Evolutionary conservation across 768 basidiomycete genomes (phyloP), one percentile per base, ranked within the genome.

Genomic region (Amylocystis lapponica): DNA sequence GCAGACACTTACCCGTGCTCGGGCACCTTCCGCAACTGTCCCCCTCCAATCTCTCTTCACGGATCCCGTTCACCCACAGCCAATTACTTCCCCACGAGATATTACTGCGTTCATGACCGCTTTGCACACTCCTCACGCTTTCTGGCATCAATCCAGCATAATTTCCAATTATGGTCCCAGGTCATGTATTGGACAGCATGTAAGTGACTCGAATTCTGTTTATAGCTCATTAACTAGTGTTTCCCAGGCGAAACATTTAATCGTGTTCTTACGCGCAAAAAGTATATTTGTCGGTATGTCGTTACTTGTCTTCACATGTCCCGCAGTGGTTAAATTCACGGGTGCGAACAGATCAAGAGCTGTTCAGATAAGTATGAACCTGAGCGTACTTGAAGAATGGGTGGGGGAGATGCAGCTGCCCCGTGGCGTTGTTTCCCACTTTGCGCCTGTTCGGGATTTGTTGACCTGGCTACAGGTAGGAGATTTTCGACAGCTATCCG

Each of bases 151-250:
- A 97, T 58, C 91, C 96, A 12, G 82, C 77, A 7, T 69, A 82
- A 81, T 39, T 81, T 85, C 5, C 96, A 99, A 61, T 73, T 94
- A 38, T 95, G 93, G 82, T 94, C 92, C 1, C 96, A 99, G 64
- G 81, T 96, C n/a, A 84, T 96, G 71, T 97, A 94, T 60, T 99
- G 96, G 96, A 85, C 92, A 41, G 84, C 92, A 19, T 90, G 92
- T 88, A 71, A 71, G 82, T 61, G n/a, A n/a, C n/a, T 60, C 21
- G 42, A 23, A 16, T 39, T 27, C 33, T 17, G 30, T 16, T 21
- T 25, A 4, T 40, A 17, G 14, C 17, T 4, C 11, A 16, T 38
- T 39, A 25, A 55, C 53, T 37, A 42, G 43, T 34, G 25, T 49
- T 22, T 29, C 25, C 2, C 39, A 90, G 87, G 87, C 59, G 87